Conservation (phyloP, 345 rosid genomes). For the Hirschfeldia incana region DNA sequence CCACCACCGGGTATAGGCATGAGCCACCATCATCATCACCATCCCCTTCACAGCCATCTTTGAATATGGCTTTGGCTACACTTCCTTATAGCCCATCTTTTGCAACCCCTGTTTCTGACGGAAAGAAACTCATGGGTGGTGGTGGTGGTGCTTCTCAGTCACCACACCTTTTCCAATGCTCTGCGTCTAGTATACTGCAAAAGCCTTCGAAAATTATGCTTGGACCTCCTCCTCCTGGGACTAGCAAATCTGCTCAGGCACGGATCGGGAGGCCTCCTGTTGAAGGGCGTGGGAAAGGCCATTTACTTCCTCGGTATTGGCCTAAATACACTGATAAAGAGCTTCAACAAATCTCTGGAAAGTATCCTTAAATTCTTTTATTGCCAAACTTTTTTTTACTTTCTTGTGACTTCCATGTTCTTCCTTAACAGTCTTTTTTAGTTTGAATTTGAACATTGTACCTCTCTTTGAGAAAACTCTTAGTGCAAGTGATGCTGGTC, state of each 20-base stretch:
- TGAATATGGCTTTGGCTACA: conserved; percentile 58
- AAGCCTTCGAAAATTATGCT: conserved; percentile 51
- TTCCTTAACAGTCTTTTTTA: conserved; percentile 33
- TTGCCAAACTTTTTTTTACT: background rate
- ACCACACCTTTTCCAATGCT: conserved; percentile 51
- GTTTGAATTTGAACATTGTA: conserved; percentile 73
- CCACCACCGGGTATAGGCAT: conserved; percentile 35
- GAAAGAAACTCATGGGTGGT: conserved; percentile 46
- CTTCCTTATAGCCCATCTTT: conserved; percentile 46
- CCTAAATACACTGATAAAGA: conserved; percentile 94
- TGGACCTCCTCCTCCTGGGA: conserved; percentile 43
- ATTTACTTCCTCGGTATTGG: conserved; percentile 97
- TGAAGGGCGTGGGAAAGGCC: conserved; percentile 84
- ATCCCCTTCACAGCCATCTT: conserved; percentile 60
- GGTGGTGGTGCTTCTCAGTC: conserved; percentile 27
- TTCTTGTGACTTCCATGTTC: conserved; percentile 20
- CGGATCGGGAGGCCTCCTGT: conserved; percentile 81
- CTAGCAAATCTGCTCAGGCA: conserved; percentile 51
- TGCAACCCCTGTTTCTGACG: conserved; percentile 46
- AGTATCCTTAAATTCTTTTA: conserved; percentile 60
- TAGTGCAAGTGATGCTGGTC: conserved; percentile 97
- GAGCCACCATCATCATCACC: conserved; percentile 46
- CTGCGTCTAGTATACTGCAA: conserved; percentile 58
- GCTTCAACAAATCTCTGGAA: conserved; percentile 82
- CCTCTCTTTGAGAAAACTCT: conserved; percentile 96